phyloP scores from a whole-genome alignment of 2,329 filamentous ascomycete species.

The Colletotrichum coccodes region DNA sequence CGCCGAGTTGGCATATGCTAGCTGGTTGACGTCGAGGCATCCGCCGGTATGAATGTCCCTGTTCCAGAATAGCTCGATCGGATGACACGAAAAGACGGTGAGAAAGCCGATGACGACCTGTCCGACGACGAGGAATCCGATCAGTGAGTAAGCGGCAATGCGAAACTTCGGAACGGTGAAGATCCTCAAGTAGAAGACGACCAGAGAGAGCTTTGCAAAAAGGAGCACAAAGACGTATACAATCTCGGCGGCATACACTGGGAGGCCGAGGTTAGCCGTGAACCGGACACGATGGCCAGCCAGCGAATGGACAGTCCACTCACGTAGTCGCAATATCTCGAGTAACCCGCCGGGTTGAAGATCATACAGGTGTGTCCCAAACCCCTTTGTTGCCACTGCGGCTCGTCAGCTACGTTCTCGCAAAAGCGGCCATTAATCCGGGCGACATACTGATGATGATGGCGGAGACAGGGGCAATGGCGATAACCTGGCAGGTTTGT shows the following conservation, averaged over 20 bases:
- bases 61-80: slow-evolving; percentile 42
- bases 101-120: slow-evolving; percentile 43
- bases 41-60: slow-evolving; percentile 35
- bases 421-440: accelerated
- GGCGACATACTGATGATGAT: slow-evolving; percentile 14
- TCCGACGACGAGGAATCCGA: slow-evolving; percentile 37
- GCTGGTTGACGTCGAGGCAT: slow-evolving; percentile 54
- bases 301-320: not conserved
- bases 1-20: slow-evolving; percentile 63
- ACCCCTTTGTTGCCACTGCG: slow-evolving; percentile 21
- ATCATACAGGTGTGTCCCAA: slow-evolving; percentile 32
- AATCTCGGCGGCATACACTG: slow-evolving; percentile 37
- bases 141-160: slow-evolving; percentile 38
- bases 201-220: slow-evolving; percentile 43
- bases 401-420: not conserved
- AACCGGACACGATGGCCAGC: accelerated
- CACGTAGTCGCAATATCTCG: slow-evolving; percentile 18
- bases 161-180: slow-evolving; percentile 39
- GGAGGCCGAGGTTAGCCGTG: not conserved
- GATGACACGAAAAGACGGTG: slow-evolving; percentile 42
- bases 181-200: slow-evolving; percentile 44
- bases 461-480: slow-evolving; percentile 15
- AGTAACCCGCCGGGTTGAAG: slow-evolving; percentile 18
- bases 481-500: not conserved
- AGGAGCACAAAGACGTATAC: slow-evolving; percentile 42